Evolutionary conservation across 139 green algal genomes (phyloP).

Genomic region (Volvox africanus): DNA sequence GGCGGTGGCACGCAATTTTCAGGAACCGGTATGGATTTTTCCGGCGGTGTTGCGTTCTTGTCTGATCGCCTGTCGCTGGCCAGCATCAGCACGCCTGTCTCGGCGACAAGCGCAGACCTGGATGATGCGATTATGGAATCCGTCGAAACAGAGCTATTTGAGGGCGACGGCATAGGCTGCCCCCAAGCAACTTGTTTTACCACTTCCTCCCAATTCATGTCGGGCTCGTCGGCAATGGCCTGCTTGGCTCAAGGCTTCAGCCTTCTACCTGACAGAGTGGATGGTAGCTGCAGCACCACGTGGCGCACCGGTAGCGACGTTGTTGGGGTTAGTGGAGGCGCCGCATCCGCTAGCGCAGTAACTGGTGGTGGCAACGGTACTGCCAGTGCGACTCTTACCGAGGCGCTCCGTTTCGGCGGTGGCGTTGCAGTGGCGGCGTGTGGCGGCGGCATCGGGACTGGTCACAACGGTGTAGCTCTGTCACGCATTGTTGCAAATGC

Average conservation of each 20-base stretch:
- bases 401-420: background rate
- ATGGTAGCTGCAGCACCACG: background rate
- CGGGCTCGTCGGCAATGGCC: background rate
- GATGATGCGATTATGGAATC: conserved; percentile 39
- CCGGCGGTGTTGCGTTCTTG: background rate
- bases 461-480: background rate
- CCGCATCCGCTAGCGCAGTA: background rate
- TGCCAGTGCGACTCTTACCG: background rate
- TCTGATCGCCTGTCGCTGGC: background rate
- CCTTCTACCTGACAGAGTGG: background rate
- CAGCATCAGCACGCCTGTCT: background rate
- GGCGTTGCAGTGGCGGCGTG: background rate
- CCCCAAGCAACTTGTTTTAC: background rate
- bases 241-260: background rate
- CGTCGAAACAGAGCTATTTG: conserved; percentile 21
- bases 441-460: background rate
- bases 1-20: no score
- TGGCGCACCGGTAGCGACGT: background rate
- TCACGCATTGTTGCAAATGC: background rate
- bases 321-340: background rate
- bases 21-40: background rate
- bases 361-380: background rate
- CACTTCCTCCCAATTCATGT: background rate
- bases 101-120: conserved; percentile 14
- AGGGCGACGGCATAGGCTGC: background rate